These are phyloP conservation scores for Irpex sp. DNA, from an alignment of 1,284 basidiomycete species.

Conservation along the genomic window DNA sequence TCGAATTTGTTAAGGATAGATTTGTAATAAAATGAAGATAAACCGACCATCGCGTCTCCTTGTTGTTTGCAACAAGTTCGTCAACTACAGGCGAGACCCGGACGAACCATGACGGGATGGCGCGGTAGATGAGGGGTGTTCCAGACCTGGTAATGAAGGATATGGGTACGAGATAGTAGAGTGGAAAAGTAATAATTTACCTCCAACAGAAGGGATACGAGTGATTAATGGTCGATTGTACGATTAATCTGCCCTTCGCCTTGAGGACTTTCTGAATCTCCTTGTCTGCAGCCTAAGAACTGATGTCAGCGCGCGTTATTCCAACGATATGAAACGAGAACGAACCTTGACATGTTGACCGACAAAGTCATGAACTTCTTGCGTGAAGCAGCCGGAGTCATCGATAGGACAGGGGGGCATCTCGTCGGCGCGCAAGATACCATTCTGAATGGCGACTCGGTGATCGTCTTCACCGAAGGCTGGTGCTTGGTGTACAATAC, in stretches of 20 bases:
- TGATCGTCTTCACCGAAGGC: slow-evolving; percentile 99
- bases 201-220: slow-evolving; percentile 98
- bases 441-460: slow-evolving; percentile 83
- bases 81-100: slow-evolving; percentile 83
- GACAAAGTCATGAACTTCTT: slow-evolving; percentile 85
- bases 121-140: slow-evolving; percentile 95
- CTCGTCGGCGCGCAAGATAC: slow-evolving; percentile 79
- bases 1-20: background rate
- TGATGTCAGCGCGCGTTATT: background rate
- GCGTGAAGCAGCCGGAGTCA: slow-evolving; percentile 84
- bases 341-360: slow-evolving; percentile 89
- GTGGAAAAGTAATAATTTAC: slow-evolving; percentile 33
- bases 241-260: slow-evolving; percentile 82
- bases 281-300: slow-evolving; percentile 79
- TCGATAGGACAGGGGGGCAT: slow-evolving; percentile 96
- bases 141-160: slow-evolving; percentile 57
- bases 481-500: slow-evolving; percentile 98
- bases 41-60: slow-evolving; percentile 81
- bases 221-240: slow-evolving; percentile 85
- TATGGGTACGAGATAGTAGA: slow-evolving; percentile 2
- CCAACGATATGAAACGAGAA: background rate
- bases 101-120: slow-evolving; percentile 96
- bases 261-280: slow-evolving; percentile 92
- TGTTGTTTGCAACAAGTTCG: slow-evolving; percentile 87
- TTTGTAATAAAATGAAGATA: background rate